These are phyloP conservation scores for Limnomonas spitsbergensis DNA, from an alignment of 139 green algal species.

Conservation along the genomic window DNA sequence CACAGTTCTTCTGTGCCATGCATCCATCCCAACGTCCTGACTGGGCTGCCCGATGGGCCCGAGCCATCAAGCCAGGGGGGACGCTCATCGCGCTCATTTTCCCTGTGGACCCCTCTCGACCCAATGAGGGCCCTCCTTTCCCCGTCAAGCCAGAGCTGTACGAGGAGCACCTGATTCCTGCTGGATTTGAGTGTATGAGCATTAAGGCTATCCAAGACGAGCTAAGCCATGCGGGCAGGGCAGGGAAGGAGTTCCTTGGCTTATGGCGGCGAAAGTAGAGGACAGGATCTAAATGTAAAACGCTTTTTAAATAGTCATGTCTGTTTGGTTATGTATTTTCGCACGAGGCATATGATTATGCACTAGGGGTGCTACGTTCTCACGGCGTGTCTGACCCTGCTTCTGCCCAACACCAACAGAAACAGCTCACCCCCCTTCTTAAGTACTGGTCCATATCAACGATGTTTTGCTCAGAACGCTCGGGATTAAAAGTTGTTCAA, in stretches of 20 bases:
- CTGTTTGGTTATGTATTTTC: too few relatives aligned
- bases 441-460: too few relatives aligned
- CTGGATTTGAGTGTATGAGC: conserved; percentile 43
- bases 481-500: too few relatives aligned
- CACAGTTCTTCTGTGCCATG: conserved; percentile 9
- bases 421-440: too few relatives aligned
- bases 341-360: too few relatives aligned
- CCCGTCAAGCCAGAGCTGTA: conserved; percentile 54
- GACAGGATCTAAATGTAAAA: not conserved
- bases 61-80: conserved; percentile 1
- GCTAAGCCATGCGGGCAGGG: conserved; percentile 35
- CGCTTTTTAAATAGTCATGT: not conserved
- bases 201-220: conserved; percentile 36
- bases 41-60: not conserved
- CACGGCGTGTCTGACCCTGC: too few relatives aligned
- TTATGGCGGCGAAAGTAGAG: conserved; percentile 31
- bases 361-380: too few relatives aligned
- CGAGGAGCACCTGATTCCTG: conserved; percentile 33
- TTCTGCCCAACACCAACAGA: too few relatives aligned
- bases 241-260: conserved; percentile 44
- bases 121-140: conserved; percentile 50
- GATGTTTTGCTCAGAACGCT: too few relatives aligned
- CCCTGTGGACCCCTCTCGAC: not conserved
- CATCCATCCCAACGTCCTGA: not conserved
- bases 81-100: not conserved